phyloP scores from a whole-genome alignment of 352 stramenopile species.

The Phytophthora litchii region DNA sequence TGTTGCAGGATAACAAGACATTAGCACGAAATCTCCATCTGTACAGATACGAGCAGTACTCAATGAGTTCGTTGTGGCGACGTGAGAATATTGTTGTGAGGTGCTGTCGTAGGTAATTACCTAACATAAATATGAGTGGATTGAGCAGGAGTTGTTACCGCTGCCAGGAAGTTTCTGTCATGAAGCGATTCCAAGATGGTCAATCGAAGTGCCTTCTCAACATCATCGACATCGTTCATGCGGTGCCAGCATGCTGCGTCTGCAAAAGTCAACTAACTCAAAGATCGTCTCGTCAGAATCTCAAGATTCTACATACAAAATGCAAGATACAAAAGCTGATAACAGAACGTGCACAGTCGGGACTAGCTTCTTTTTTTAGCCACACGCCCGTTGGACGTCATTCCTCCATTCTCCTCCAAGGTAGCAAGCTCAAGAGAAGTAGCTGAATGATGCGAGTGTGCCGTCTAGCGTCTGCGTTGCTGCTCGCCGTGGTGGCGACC shows the following conservation, averaged over 20 bases:
- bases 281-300: constrained; percentile 4
- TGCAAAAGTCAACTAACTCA: not conserved
- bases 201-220: not conserved
- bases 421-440: not conserved
- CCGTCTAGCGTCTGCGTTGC: constrained; percentile 16
- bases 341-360: constrained; percentile 4
- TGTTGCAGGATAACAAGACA: no score
- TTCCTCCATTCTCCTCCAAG: constrained; percentile 6
- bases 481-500: constrained; percentile 22
- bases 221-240: no score
- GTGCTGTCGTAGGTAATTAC: no score
- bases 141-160: no score
- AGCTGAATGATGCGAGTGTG: constrained; percentile 17
- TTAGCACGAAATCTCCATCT: no score
- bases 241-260: no score
- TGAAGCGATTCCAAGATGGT: not conserved
- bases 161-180: not conserved
- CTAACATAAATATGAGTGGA: no score
- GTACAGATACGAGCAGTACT: no score
- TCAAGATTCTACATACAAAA: not conserved
- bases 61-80: no score
- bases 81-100: no score
- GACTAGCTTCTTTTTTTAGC: constrained; percentile 9
- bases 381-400: constrained; percentile 1
- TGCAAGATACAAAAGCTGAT: not conserved